These are phyloP conservation scores for Aspergillus melleus DNA, from an alignment of 2,329 filamentous ascomycete genomes.

Conservation along the genomic window DNA sequence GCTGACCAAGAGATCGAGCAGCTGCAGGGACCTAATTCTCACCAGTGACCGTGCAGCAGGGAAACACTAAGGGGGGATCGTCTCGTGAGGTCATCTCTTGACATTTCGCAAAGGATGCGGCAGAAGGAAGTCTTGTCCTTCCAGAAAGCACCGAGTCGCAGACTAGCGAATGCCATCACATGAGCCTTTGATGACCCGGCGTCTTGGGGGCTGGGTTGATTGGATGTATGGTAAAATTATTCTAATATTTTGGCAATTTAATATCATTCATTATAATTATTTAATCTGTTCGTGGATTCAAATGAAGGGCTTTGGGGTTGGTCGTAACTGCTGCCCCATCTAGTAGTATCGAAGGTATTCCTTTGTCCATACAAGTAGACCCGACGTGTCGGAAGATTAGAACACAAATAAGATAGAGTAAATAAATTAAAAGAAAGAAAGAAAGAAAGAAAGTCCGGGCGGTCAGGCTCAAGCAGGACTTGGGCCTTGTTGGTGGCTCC, in stretches of 20 bases:
- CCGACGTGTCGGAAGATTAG: neutral
- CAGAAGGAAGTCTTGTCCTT: neutral
- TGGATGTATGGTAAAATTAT: no score
- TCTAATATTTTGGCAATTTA: no score
- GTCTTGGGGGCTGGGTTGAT: neutral
- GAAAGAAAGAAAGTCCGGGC: neutral
- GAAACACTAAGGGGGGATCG: neutral
- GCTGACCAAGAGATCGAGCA: neutral
- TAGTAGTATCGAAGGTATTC: neutral
- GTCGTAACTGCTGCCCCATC: neutral
- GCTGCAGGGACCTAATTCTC: neutral
- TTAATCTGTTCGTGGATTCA: neutral
- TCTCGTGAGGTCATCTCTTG: neutral
- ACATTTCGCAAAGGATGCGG: neutral
- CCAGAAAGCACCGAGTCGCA: neutral
- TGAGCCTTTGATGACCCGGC: conserved; percentile 1
- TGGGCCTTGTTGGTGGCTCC: neutral
- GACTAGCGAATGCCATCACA: neutral
- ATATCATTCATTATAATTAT: neutral
- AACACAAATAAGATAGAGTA: no score
- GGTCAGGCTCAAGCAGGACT: conserved; percentile 5
- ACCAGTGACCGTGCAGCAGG: neutral
- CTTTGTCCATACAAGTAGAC: no score
- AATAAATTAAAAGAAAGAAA: neutral
- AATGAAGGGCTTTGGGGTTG: neutral